phyloP scores from a whole-genome alignment of 1,284 basidiomycete genomes.

The Irpex sp. region DNA sequence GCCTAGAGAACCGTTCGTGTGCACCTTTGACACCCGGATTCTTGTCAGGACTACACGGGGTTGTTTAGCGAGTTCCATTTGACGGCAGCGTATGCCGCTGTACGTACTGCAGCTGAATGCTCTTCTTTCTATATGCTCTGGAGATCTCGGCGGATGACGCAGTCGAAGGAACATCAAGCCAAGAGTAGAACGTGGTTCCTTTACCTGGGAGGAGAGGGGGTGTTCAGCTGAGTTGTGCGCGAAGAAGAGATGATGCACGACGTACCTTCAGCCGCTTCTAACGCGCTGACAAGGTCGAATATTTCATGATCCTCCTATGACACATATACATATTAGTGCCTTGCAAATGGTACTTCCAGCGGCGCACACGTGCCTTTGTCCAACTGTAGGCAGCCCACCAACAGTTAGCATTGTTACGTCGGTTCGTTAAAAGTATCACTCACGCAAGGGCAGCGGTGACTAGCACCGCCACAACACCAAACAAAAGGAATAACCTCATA shows the following conservation, averaged over 20 bases:
- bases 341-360: not conserved
- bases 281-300: slow-evolving; percentile 87
- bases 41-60: slow-evolving; percentile 80
- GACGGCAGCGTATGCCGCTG: not conserved
- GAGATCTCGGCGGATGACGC: slow-evolving; percentile 74
- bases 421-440: slow-evolving; percentile 15
- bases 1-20: slow-evolving; percentile 83
- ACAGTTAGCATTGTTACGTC: not conserved
- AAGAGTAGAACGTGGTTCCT: slow-evolving; percentile 88
- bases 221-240: too few species aligned
- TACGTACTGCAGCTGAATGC: slow-evolving; percentile 81
- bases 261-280: slow-evolving; percentile 80
- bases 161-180: slow-evolving; percentile 69
- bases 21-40: slow-evolving; percentile 79
- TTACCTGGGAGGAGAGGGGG: slow-evolving; percentile 46
- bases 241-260: slow-evolving; percentile 1
- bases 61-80: not conserved
- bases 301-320: slow-evolving; percentile 88
- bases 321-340: not conserved
- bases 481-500: slow-evolving; percentile 30
- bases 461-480: slow-evolving; percentile 28
- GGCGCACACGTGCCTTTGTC: slow-evolving; percentile 52
- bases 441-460: slow-evolving; percentile 31
- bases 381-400: slow-evolving; percentile 38
- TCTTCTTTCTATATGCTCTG: slow-evolving; percentile 88